Base-by-base conservation (phyloP, 441 rosid genomes). In the Erodium chrysanthum region DNA sequence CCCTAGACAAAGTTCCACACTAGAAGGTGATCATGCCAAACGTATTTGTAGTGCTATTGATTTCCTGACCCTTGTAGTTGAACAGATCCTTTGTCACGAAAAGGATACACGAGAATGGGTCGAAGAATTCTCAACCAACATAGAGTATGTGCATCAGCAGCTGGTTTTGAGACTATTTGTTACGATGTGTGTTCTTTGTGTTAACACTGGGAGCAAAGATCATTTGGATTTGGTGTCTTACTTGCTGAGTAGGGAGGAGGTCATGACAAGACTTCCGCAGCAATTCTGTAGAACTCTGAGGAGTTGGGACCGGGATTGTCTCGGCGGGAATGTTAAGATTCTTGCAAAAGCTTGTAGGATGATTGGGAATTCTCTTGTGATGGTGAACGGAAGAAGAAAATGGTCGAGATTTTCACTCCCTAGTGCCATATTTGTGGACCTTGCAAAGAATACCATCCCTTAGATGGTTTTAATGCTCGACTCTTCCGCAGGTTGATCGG, bases 321-420 rank as follows among this genome's bases (percentile, higher is more conserved):
- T 64, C 6, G 23, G 33, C 0, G 12, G 0, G 46, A 64, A 15
- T 33, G 22, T 33, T 1, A 15, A 4, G 22, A 15, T 64, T 4
- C 37, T 64, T 18, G 48, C 46, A 7, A 48, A 64, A 0, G 66
- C 25, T 15, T 64, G 22, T 2, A 2, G 1, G 11, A 33, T 8
- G 46, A 64, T 64, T 33, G 44, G 66, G 4, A 64, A 33, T 17
- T 25, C 66, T 64, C 12, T 64, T 6, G 66, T 64, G 48, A 18
- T 64, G 40, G 66, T 64, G 46, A 64, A 17, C 35, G 18, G 11
- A 4, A 20, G 66, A 15, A 8, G n/a, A 15, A 40, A 29, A n/a
- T 64, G 66, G 42, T 35, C 46, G 6, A 18, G 20, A 1, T 64
- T 33, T 29, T 0, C 22, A n/a, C 17, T 37, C 10, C 66, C 22